phyloP scores from a whole-genome alignment of 2,329 filamentous ascomycete species.

The Cladosporium sp. region DNA sequence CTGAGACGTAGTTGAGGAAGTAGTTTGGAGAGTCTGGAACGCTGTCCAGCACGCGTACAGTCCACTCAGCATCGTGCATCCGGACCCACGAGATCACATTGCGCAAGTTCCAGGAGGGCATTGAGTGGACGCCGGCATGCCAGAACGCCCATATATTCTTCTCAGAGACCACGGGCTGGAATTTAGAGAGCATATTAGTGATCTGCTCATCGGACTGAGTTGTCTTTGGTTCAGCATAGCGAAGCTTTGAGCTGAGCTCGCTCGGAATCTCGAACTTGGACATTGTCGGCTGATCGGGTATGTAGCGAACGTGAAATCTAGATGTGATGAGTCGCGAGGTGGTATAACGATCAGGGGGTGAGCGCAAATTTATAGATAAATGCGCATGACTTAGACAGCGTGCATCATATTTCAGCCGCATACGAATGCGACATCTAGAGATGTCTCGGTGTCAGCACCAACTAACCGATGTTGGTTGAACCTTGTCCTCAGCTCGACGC shows the following conservation, averaged over 20 bases:
- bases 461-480: background rate
- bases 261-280: background rate
- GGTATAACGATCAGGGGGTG: background rate
- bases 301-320: background rate
- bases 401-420: background rate
- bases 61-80: constrained; percentile 43
- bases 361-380: background rate
- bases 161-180: constrained; percentile 37
- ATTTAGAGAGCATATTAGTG: background rate
- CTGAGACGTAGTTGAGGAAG: constrained; percentile 40
- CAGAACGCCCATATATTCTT: constrained; percentile 47
- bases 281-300: background rate
- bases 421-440: background rate
- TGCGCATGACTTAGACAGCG: background rate
- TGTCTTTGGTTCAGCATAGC: background rate
- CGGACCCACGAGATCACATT: constrained; percentile 46
- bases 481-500: background rate
- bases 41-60: constrained; percentile 44
- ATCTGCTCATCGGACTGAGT: background rate
- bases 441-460: background rate
- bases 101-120: constrained; percentile 41
- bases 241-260: background rate
- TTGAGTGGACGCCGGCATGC: constrained; percentile 38
- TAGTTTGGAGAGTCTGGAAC: constrained; percentile 42
- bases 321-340: background rate